Evolutionary conservation across 306 rosid genomes (phyloP), one percentile per base, ranked within the genome.

Genomic region (Malus orientalis): DNA sequence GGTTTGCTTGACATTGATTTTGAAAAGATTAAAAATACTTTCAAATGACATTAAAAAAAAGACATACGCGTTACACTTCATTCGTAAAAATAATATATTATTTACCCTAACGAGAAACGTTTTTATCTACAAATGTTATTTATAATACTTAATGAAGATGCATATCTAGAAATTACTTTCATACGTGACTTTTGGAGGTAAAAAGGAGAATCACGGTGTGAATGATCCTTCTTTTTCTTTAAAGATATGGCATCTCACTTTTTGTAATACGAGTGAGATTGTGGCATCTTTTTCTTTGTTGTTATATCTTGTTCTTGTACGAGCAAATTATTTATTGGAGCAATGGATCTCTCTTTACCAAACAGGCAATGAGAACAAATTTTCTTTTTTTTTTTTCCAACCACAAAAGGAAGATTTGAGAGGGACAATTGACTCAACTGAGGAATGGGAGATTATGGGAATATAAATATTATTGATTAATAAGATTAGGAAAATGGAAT

Each of bases 161-260:
- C 45, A 40, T 40, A 9, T 8, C 3, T 40, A 42, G 1, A 42
- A 42, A 42, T 2, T 42, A 42, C 12, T 42, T 42, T 42, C 45
- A 42, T 15, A 15, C 8, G 20, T 15, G 55, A 4, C 55, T 4
- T 58, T 58, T 60, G 78, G 66, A 74, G 70, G 73, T n/a, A 25
- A 14, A 66, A 40, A 32, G 57, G 45, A 19, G n/a, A 22, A 47
- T 23, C 77, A 79, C 80, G 2, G 58, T 61, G 20, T 5, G 36
- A 61, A 72, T 81, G 84, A 38, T 74, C 72, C 78, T 76, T 70
- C 47, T 60, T 70, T 81, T 27, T 78, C 54, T 76, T 40, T 36
- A 18, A 84, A 85, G 91, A 87, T 86, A 79, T 86, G 92, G 90
- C 89, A 86, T 85, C 89, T 81, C 58, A 62, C 81, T 80, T 69